Conservation (phyloP, 2,329 filamentous ascomycete genomes). For the Arthrobotrys musiformis region DNA sequence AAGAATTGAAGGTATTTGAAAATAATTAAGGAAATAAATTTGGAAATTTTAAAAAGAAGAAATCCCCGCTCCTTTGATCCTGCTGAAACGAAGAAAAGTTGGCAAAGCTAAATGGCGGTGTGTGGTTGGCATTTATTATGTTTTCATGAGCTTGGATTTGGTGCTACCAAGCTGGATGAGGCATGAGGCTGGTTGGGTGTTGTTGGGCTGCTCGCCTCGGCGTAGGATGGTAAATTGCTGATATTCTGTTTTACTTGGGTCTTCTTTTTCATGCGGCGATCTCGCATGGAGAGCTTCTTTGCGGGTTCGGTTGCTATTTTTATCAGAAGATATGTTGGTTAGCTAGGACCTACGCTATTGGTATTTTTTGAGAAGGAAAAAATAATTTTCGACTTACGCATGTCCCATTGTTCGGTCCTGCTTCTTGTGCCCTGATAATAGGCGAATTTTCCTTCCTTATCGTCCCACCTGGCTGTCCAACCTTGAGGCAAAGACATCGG, state of each 20-base stretch:
- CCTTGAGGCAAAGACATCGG: conserved; percentile 57
- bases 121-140: background rate
- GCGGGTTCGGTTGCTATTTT: conserved; percentile 49
- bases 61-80: background rate
- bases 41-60: background rate
- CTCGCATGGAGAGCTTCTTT: conserved; percentile 52
- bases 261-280: conserved; percentile 51
- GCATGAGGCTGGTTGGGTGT: conserved; percentile 3
- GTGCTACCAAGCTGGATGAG: conserved; percentile 30
- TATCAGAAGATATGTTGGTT: background rate
- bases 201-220: conserved; percentile 49
- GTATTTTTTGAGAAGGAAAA: background rate
- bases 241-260: conserved; percentile 48
- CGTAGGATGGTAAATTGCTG: conserved; percentile 36
- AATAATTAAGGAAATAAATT: conserved; percentile 30
- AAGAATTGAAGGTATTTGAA: conserved; percentile 3
- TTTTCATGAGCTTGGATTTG: conserved; percentile 33
- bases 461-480: conserved; percentile 58
- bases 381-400: conserved; percentile 52
- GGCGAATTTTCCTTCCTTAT: conserved; percentile 55
- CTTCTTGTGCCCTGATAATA: conserved; percentile 57
- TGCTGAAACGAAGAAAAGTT: background rate
- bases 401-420: conserved; percentile 57
- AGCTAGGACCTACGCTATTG: background rate
- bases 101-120: background rate